Evolutionary conservation across 1,284 basidiomycete species (phyloP).

Genomic region (Melampsora larici-populina): DNA sequence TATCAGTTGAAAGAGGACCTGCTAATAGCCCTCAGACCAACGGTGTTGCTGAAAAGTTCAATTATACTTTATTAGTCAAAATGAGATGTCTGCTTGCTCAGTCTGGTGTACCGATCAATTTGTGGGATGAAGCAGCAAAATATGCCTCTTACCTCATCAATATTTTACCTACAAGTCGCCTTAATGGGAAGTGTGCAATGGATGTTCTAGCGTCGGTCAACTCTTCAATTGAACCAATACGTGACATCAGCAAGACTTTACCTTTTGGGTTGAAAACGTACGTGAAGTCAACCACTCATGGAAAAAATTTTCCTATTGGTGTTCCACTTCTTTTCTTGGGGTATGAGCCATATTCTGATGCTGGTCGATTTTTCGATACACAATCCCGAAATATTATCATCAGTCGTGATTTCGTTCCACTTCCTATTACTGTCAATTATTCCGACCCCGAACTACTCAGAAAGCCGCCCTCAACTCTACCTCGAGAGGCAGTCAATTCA

Average conservation of each 20-base stretch:
- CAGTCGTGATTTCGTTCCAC: constrained; percentile 9
- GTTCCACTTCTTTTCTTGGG: constrained; percentile 5
- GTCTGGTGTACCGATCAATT: neutral
- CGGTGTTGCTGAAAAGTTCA: constrained; percentile 16
- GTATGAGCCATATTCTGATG: constrained; percentile 8
- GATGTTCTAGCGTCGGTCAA: neutral
- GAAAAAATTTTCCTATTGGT: neutral
- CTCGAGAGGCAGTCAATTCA: too few relatives aligned
- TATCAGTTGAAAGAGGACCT: constrained; percentile 6
- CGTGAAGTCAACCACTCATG: too few relatives aligned
- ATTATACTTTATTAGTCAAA: too few relatives aligned
- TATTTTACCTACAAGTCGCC: constrained; percentile 5
- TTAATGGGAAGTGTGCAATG: constrained; percentile 8
- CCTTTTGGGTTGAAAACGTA: constrained; percentile 23
- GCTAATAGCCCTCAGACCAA: constrained; percentile 17
- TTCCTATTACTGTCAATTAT: neutral
- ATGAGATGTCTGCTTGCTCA: constrained; percentile 17
- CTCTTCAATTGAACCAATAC: constrained; percentile 11
- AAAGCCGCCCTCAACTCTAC: neutral
- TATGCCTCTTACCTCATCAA: too few relatives aligned
- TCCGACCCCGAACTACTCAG: neutral
- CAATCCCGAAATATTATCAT: neutral
- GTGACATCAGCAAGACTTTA: neutral
- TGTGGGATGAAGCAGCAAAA: too few relatives aligned
- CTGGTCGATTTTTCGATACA: constrained; percentile 15